Evolutionary conservation across 768 basidiomycete genomes (phyloP).

Genomic region (Naematelia aurantialba): DNA sequence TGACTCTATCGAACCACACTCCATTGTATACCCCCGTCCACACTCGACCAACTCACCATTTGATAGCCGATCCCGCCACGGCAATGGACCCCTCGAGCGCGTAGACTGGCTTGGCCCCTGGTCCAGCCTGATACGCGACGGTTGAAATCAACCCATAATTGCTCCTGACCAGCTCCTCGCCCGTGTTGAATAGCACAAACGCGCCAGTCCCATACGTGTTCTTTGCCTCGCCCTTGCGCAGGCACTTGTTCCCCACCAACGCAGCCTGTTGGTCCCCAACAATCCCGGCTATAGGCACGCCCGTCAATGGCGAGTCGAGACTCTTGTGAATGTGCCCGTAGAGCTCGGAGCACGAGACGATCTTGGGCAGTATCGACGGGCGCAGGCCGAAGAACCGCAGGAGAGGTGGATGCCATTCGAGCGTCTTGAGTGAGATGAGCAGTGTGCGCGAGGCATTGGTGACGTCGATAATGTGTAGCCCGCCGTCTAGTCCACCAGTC

Average conservation of each 20-base stretch:
- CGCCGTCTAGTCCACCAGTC: constrained; percentile 66
- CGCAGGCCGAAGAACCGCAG: constrained; percentile 83
- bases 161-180: constrained; percentile 77
- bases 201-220: constrained; percentile 98
- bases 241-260: constrained; percentile 91
- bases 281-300: constrained; percentile 82
- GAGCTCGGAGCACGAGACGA: constrained; percentile 87
- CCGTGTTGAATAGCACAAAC: constrained; percentile 93
- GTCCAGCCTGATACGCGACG: constrained; percentile 84
- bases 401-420: constrained; percentile 77
- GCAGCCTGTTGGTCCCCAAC: constrained; percentile 99
- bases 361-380: constrained; percentile 70
- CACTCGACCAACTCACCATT: constrained; percentile 59
- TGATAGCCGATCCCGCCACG: constrained; percentile 91
- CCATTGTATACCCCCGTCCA: not conserved
- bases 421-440: constrained; percentile 73
- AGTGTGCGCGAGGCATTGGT: constrained; percentile 97
- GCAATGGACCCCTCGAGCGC: constrained; percentile 93
- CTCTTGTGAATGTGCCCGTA: constrained; percentile 67
- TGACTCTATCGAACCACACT: not conserved
- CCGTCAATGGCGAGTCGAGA: constrained; percentile 56
- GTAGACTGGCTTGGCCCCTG: constrained; percentile 73
- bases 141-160: constrained; percentile 84
- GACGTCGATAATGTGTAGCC: constrained; percentile 81
- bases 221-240: constrained; percentile 87